Base-by-base conservation (phyloP, 352 stramenopile species). In the Pythium apleroticum region DNA sequence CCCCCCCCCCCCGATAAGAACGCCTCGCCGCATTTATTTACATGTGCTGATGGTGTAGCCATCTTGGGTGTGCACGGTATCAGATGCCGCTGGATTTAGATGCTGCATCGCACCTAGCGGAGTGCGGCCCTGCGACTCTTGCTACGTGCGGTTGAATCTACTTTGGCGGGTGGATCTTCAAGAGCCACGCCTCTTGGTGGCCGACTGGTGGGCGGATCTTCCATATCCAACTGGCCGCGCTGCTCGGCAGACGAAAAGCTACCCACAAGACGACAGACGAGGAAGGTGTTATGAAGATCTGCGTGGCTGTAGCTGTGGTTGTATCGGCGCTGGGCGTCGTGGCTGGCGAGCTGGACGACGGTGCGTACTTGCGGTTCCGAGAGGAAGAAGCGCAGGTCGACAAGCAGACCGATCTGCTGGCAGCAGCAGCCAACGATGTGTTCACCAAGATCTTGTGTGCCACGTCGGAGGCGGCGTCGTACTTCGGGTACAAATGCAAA, bases 401-500 rank as follows among this genome's bases (percentile, higher is more conserved):
- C 0, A 39, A 57, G 41, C 49, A 65, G 3, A 24, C 39, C 3
- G 25, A 45, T 8, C 10, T 55, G 12, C 12, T 75, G 14, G 45
- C 53, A 30, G 20, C 63, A 0, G 30, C 53, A 24, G 49, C 50
- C 8, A 39, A 35, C 15, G 74, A 85, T 52, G 20, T 76, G 54
- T 75, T 89, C 61, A 73, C 74, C 9, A 64, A 65, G 17, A 69
- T 84, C 25, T 46, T 89, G 31, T 89, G 80, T 30, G 53, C 63
- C 17, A 84, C 65, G 27, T 24, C 75, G 3, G 63, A 71, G 27
- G 78, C 76, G 10, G 74, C 74, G 7, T 53, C 62, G 10, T 84
- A 77, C 52, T 63, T 89, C 45, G 77, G 76, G 0, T 87, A 84
- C 37, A 71, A 77, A 53, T 89, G 80, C 35, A 35, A 15, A 45